phyloP scores from a whole-genome alignment of 2,329 filamentous ascomycete genomes.

The Basipetospora sp. region DNA sequence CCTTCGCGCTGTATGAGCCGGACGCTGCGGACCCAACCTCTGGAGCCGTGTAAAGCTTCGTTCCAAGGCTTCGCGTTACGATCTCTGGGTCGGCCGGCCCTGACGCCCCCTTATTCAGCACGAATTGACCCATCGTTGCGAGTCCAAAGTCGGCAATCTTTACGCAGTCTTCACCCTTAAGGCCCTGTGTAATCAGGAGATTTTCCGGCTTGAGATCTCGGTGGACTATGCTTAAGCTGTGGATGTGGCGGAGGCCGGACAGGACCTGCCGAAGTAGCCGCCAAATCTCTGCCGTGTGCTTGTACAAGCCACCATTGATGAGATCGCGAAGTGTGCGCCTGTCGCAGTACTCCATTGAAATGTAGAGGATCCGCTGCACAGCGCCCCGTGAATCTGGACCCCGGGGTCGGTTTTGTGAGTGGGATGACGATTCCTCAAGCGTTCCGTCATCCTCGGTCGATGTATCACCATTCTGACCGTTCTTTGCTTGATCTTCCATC shows the following conservation, averaged over 20 bases:
- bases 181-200: conserved; percentile 61
- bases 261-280: conserved; percentile 79
- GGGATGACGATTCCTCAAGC: conserved; percentile 6
- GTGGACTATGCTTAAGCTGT: conserved; percentile 82
- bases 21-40: conserved; percentile 66
- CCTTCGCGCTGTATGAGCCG: conserved; percentile 77
- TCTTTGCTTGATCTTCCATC: conserved; percentile 21
- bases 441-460: conserved; percentile 18
- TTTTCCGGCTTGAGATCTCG: conserved; percentile 95
- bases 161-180: conserved; percentile 70
- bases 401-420: not conserved
- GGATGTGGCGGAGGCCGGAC: conserved; percentile 80
- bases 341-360: conserved; percentile 98
- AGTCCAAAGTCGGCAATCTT: conserved; percentile 95
- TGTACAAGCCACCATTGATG: conserved; percentile 60
- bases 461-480: conserved; percentile 21
- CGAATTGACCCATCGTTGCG: conserved; percentile 73
- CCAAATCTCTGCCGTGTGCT: conserved; percentile 70
- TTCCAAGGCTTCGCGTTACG: conserved; percentile 59
- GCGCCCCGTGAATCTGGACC: not conserved
- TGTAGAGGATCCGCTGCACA: conserved; percentile 60
- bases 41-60: conserved; percentile 82
- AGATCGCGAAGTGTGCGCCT: conserved; percentile 83
- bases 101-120: conserved; percentile 37
- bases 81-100: conserved; percentile 37